Conservation (phyloP, 176 grass and related monocot genomes). For the Pharus latifolius region DNA sequence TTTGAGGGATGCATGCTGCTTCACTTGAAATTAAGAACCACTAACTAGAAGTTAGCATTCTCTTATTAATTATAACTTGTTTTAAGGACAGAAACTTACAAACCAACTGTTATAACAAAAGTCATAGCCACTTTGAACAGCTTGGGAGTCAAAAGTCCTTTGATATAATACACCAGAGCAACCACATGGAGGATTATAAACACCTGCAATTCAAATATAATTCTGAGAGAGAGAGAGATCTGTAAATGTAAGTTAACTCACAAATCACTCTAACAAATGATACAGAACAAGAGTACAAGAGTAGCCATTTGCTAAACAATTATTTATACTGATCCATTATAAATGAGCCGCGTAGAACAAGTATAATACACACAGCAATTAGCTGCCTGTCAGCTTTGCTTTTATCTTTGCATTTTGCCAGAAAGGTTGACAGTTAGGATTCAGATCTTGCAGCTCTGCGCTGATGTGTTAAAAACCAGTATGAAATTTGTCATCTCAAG, state of each 20-base stretch:
- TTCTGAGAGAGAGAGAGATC: not conserved
- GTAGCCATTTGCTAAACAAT: no score
- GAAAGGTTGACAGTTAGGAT: not conserved
- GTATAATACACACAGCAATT: no score
- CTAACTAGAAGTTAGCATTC: not conserved
- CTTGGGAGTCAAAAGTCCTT: slow-evolving; percentile 83
- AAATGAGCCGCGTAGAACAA: no score
- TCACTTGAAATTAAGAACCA: not conserved
- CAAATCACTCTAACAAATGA: no score
- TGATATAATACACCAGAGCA: slow-evolving; percentile 94
- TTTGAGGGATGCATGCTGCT: not conserved
- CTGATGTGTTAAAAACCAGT: not conserved
- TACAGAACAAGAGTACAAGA: no score
- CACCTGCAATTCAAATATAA: slow-evolving; percentile 51
- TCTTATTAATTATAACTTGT: not conserved
- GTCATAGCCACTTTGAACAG: slow-evolving; percentile 98
- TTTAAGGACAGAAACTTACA: slow-evolving; percentile 53
- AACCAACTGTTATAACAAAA: slow-evolving; percentile 74
- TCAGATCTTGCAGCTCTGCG: not conserved
- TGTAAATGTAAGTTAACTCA: no score
- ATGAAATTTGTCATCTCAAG: not conserved
- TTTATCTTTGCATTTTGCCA: not conserved
- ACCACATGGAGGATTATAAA: slow-evolving; percentile 98
- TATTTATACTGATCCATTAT: no score
- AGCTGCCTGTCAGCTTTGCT: no score